Evolutionary conservation across 345 rosid species (phyloP), one percentile per base, ranked within the genome.

Genomic region (Geranium brycei): DNA sequence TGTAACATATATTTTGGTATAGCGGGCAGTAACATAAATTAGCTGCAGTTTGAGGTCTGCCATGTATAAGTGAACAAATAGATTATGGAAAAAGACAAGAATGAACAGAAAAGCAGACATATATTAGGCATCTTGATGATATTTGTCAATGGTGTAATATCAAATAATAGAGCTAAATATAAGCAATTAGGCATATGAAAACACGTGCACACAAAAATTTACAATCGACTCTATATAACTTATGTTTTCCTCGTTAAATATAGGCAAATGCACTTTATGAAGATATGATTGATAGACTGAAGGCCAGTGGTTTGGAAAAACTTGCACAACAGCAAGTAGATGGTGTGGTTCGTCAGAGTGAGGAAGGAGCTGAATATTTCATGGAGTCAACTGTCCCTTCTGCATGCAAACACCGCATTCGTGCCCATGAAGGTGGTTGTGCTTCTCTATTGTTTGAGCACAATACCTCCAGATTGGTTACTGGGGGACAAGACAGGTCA

Each of bases 391-490:
- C 75, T 14, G 58, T 85, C 74, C 91, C 95, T n/a, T 77, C 97
- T 66, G 62, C 77, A 31, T 90, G 97, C 83, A 83, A 77, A 66
- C 79, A 88, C 71, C 81, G 84, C 72, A 88, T 86, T 70, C 76
- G 75, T 68, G 97, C 95, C 73, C 99, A 93, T 69, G 95, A 90
- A 67, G 96, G 97, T 78, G 95, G 96, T 56, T 93, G 97, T 73
- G 95, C 96, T 57, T 74, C 96, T 65, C 80, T 90, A 65, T 16
- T 87, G 62, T 90, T 88, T 68, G 95, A 93, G 73, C 77, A 76
- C 76, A 85, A 86, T 73, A 88, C 99, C 35, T 75, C 80, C 56
- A 88, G 75, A 76, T 73, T 93, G 75, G 76, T 90, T 58, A 85
- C 82, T 61, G 99, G 99, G 38, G 99, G 97, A 31, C 97, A 90